A percentile compares a stretch with the other conserved stretches of the same genome.
Conservation (phyloP, 2,329 filamentous ascomycete genomes). For the Ophiostoma australiae region DNA sequence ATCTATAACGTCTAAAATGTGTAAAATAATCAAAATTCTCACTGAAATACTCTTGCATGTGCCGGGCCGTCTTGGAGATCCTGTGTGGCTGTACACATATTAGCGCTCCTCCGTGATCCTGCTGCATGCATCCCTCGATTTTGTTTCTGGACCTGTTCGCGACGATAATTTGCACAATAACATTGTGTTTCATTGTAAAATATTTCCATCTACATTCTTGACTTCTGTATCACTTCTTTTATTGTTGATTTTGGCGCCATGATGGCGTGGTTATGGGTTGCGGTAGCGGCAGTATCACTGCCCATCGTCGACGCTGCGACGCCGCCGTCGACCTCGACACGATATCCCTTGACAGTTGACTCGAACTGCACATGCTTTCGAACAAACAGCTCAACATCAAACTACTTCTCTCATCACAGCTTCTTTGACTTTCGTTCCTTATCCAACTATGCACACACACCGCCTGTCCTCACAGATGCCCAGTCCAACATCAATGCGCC, state of each 20-base stretch:
- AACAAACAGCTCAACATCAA: neutral
- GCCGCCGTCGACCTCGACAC: neutral
- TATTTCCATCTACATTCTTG: neutral
- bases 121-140: neutral
- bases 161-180: neutral
- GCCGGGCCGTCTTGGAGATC: neutral
- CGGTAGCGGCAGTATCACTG: neutral
- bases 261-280: neutral
- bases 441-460: neutral
- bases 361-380: neutral
- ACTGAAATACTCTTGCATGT: too few species aligned
- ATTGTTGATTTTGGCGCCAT: neutral
- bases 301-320: neutral
- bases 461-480: neutral
- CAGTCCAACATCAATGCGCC: neutral
- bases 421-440: neutral
- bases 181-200: neutral
- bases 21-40: too few species aligned
- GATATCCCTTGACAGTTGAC: neutral
- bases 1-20: too few species aligned
- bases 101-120: neutral
- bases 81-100: neutral
- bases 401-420: neutral
- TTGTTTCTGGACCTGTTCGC: neutral
- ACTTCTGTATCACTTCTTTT: neutral